phyloP scores from a whole-genome alignment of 306 rosid genomes.

The Vicia faba region DNA sequence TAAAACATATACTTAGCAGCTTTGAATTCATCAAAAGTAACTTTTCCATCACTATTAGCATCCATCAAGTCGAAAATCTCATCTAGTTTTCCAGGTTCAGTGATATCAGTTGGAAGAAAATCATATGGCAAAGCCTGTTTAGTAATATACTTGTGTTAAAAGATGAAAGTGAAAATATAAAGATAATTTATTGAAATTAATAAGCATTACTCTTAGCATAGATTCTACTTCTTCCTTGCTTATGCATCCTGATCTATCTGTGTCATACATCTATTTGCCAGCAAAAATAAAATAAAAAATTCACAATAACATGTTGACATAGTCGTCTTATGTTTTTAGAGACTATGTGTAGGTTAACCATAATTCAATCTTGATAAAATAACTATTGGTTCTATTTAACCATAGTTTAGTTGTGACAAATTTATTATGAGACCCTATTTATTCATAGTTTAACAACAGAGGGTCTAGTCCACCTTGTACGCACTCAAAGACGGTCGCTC shows the following conservation, averaged over 20 bases:
- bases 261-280: slow-evolving; percentile 75
- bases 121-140: slow-evolving; percentile 88
- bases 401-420: no score
- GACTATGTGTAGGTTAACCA: no score
- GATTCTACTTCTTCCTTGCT: slow-evolving; percentile 92
- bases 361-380: no score
- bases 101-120: slow-evolving; percentile 78
- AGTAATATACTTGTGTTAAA: slow-evolving; percentile 29
- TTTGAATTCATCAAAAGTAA: slow-evolving; percentile 91
- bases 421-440: no score
- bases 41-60: slow-evolving; percentile 87
- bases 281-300: slow-evolving; percentile 12
- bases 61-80: slow-evolving; percentile 93
- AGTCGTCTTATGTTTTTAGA: no score
- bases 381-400: no score
- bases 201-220: slow-evolving; percentile 74
- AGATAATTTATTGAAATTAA: slow-evolving; percentile 9
- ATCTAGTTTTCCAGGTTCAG: slow-evolving; percentile 86
- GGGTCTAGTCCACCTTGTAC: no score
- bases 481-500: no score
- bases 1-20: no score
- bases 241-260: slow-evolving; percentile 87
- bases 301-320: no score
- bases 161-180: slow-evolving; percentile 11
- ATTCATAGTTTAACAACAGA: no score